Evolutionary conservation across 257 asterid species (phyloP).

Genomic region (Haberlea rhodopensis): DNA sequence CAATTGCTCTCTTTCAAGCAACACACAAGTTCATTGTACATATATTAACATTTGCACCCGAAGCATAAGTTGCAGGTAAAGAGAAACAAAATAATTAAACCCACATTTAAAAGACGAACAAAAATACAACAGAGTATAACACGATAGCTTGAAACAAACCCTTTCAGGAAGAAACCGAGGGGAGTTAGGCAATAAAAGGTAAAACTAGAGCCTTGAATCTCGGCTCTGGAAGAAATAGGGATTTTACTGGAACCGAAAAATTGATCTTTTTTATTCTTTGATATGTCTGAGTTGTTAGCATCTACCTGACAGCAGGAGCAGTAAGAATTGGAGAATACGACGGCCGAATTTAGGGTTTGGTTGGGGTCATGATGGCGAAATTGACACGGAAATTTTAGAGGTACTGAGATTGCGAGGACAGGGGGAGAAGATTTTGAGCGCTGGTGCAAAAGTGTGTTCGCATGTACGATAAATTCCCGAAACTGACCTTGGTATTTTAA

Average conservation of each 20-base stretch:
- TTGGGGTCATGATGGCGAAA: not conserved
- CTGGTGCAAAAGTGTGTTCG: not conserved
- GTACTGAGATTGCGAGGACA: too few species aligned
- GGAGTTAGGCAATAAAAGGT: too few species aligned
- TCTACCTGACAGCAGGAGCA: not conserved
- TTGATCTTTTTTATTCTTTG: not conserved
- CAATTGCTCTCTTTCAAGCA: not conserved
- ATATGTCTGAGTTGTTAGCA: not conserved
- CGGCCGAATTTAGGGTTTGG: not conserved
- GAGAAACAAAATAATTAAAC: not conserved
- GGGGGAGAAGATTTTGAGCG: not conserved
- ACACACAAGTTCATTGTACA: not conserved
- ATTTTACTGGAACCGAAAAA: not conserved
- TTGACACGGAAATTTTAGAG: too few species aligned
- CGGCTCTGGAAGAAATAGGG: not conserved
- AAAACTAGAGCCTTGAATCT: too few species aligned
- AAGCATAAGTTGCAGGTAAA: not conserved
- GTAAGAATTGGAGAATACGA: not conserved
- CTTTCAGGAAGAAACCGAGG: not conserved
- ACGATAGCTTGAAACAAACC: not conserved
- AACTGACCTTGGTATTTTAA: too few species aligned
- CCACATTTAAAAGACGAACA: not conserved
- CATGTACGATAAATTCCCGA: too few species aligned
- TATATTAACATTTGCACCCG: not conserved
- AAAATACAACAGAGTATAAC: not conserved